phyloP scores from a whole-genome alignment of 805 yeast species.

The Saccharomyces eubayanus region DNA sequence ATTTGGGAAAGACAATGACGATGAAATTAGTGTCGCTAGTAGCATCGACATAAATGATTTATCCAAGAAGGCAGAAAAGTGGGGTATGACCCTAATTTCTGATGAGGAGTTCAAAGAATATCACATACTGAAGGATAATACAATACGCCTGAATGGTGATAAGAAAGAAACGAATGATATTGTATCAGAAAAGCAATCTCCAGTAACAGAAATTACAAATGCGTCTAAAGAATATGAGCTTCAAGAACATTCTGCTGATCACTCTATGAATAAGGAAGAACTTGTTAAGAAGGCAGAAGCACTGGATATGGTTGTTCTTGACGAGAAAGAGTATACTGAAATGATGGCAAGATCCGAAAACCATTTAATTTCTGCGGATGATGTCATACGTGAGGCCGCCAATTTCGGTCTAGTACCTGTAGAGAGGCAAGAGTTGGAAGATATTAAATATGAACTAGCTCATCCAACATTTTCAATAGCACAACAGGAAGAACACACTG shows the following conservation, averaged over 20 bases:
- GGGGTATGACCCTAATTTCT: conserved; percentile 16
- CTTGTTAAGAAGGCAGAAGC: conserved; percentile 12
- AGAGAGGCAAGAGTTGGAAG: conserved; percentile 30
- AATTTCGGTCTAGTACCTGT: conserved; percentile 23
- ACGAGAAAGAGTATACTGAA: conserved; percentile 2
- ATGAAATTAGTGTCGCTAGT: conserved; percentile 8
- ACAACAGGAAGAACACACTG: conserved; percentile 24
- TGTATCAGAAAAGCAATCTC: conserved; percentile 6
- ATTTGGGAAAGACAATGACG: conserved; percentile 1
- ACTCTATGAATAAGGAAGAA: conserved; percentile 9
- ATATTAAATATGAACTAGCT: conserved; percentile 22
- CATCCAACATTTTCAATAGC: conserved; percentile 22
- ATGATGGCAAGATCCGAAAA: background rate
- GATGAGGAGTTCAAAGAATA: conserved; percentile 6
- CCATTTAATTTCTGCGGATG: conserved; percentile 3
- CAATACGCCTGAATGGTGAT: background rate
- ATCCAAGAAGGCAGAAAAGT: conserved; percentile 20
- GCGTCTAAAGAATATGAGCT: background rate
- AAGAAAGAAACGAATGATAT: background rate
- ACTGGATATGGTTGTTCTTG: conserved; percentile 10
- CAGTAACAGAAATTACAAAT: background rate
- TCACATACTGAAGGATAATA: background rate
- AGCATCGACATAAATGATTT: background rate
- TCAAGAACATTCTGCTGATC: background rate
- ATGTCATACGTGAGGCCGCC: conserved; percentile 12